Base-by-base conservation (phyloP, 139 green algal species). In the Closterium sp. region DNA sequence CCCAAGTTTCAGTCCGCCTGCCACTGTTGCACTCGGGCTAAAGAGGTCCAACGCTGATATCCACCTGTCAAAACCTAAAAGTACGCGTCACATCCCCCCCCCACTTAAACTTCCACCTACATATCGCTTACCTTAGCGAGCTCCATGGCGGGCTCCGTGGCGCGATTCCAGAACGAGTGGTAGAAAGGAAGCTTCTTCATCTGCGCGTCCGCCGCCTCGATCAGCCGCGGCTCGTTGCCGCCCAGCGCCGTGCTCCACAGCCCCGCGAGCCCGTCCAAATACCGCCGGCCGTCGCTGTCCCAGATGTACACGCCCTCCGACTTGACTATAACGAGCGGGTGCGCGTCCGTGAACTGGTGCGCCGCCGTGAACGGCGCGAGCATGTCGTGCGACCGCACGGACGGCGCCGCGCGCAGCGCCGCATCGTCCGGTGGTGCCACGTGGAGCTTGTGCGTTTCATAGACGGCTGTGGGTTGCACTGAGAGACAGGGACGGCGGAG, bases 121-220 rank as follows among this genome's bases (percentile, higher is more conserved):
- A 83, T 19, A 83, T 28, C 64, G 19, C 19, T 83, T 12, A 91
- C 88, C 88, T 91, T 91, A 91, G 88, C 89, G 64, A 93, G 89
- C 87, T 86, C 91, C 28, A 94, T 33, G 16, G 92, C 91, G 87
- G 89, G 66, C 69, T 95, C 83, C 16, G 93, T 95, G 28, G 93
- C 94, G 30, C 93, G 76, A 86, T 95, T 95, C 93, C 93, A 95
- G 83, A 95, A 95, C 28, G 88, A 94, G 85, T 95, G 93, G 86
- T 95, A 95, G 93, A 90, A 95, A 16, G 93, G 91, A 34, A 95
- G 88, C 55, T 38, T 92, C 21, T 84, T 31, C 88, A 95, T 87
- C 66, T 95, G 93, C 36, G 35, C 19, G 25, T 87, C 33, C 21
- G 93, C 93, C 16, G 93, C 90, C 88, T 93, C 34, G 25, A 93